These are phyloP conservation scores for Penicillium roqueforti DNA, from an alignment of 495 filamentous ascomycete species.

Conservation along the genomic window DNA sequence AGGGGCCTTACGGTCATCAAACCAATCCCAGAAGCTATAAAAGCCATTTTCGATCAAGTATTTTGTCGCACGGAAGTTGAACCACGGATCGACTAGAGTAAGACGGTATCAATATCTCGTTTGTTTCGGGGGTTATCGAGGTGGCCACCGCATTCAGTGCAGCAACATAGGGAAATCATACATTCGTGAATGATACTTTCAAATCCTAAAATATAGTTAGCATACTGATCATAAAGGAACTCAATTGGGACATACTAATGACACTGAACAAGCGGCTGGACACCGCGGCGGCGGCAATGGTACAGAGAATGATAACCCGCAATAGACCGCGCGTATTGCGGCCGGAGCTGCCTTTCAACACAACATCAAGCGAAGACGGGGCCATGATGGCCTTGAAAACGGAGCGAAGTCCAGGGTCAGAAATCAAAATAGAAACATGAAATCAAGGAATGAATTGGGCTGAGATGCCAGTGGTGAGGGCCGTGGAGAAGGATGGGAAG, in stretches of 20 bases:
- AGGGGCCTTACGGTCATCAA: slow-evolving; percentile 79
- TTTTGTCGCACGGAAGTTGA: slow-evolving; percentile 98
- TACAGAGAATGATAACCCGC: slow-evolving; percentile 84
- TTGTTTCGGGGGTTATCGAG: slow-evolving; percentile 5
- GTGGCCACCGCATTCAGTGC: slow-evolving; percentile 7
- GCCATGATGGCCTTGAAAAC: slow-evolving; percentile 50
- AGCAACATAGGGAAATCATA: slow-evolving; percentile 46
- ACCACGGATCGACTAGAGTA: slow-evolving; percentile 94
- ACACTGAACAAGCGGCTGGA: slow-evolving; percentile 96
- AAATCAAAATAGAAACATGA: slow-evolving; percentile 27
- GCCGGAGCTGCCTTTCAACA: slow-evolving; percentile 64
- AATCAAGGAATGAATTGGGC: slow-evolving; percentile 34
- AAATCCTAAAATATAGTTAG: slow-evolving; percentile 59
- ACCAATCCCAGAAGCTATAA: slow-evolving; percentile 99
- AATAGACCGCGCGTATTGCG: slow-evolving; percentile 79
- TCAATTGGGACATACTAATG: slow-evolving; percentile 65
- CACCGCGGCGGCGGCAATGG: slow-evolving; percentile 89
- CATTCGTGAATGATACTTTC: slow-evolving; percentile 99
- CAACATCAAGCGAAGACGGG: slow-evolving; percentile 47
- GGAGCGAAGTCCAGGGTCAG: slow-evolving; percentile 31
- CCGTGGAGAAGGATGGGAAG: slow-evolving; percentile 28
- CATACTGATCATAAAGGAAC: not conserved
- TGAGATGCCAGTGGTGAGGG: slow-evolving; percentile 30
- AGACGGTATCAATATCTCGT: slow-evolving; percentile 21
- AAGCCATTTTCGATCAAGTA: slow-evolving; percentile 96